Evolutionary conservation across 1,139 yeast genomes (phyloP).

Genomic region (Candida anutae): DNA sequence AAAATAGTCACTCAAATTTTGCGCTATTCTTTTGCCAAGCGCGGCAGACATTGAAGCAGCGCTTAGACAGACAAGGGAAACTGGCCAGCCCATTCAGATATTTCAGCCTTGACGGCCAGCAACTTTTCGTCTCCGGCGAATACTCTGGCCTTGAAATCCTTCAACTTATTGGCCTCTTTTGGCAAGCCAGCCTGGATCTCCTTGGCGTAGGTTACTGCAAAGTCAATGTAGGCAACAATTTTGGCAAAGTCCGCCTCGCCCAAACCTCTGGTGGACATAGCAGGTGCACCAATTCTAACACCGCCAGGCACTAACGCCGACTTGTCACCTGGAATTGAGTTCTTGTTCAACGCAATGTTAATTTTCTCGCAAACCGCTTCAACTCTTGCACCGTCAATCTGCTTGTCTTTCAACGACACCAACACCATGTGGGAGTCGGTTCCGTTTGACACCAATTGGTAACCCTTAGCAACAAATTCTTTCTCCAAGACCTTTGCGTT

Average conservation of each 20-base stretch:
- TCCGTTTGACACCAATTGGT: slow-evolving; percentile 84
- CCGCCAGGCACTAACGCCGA: slow-evolving; percentile 98
- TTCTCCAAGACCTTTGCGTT: slow-evolving; percentile 81
- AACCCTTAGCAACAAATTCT: slow-evolving; percentile 64
- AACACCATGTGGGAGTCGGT: slow-evolving; percentile 96
- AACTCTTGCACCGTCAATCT: slow-evolving; percentile 95
- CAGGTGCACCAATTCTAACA: slow-evolving; percentile 96
- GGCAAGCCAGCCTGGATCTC: slow-evolving; percentile 70
- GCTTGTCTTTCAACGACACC: slow-evolving; percentile 81
- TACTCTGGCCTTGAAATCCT: slow-evolving; percentile 83
- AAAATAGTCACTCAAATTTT: too few species aligned
- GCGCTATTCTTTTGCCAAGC: too few species aligned
- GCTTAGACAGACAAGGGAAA: slow-evolving; percentile 79
- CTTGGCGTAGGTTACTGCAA: slow-evolving; percentile 73
- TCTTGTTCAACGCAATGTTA: slow-evolving; percentile 94
- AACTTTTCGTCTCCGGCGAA: slow-evolving; percentile 61
- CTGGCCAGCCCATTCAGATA: slow-evolving; percentile 84
- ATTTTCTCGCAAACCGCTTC: slow-evolving; percentile 92
- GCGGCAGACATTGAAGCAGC: too few species aligned
- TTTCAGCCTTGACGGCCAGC: slow-evolving; percentile 63
- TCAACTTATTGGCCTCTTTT: slow-evolving; percentile 83
- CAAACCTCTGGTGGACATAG: slow-evolving; percentile 97
- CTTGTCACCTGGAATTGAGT: slow-evolving; percentile 97
- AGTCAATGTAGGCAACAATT: slow-evolving; percentile 78
- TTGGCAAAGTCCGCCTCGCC: slow-evolving; percentile 78